These are phyloP conservation scores for Fistulifera pelliculosa DNA, from an alignment of 108 stramenopile genomes.

Conservation along the genomic window DNA sequence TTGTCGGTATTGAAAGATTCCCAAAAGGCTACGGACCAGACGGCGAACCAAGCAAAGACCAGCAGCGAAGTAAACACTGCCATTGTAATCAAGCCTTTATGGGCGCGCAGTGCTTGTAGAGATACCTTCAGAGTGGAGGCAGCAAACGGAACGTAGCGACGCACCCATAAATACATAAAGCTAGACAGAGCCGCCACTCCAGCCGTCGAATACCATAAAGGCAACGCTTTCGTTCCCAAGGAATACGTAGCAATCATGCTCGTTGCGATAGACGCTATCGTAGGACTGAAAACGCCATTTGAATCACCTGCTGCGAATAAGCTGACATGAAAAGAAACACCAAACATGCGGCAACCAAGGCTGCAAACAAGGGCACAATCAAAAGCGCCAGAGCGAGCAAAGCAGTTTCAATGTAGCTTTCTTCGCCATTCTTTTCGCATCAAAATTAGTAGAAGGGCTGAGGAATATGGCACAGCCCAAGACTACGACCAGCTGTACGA, in stretches of 20 bases:
- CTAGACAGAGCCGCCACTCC: too few relatives aligned
- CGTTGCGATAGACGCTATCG: too few relatives aligned
- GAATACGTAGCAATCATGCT: too few relatives aligned
- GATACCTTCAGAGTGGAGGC: slow-evolving; percentile 51
- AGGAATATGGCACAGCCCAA: background rate
- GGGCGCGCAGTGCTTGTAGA: slow-evolving; percentile 38
- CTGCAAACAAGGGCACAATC: background rate
- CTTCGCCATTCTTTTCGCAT: background rate
- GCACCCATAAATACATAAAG: slow-evolving; percentile 12
- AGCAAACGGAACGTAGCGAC: slow-evolving; percentile 67
- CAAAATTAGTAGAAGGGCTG: background rate
- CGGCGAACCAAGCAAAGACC: slow-evolving; percentile 21
- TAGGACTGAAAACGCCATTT: too few relatives aligned
- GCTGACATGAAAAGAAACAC: background rate
- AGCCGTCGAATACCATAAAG: too few relatives aligned
- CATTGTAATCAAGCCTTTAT: slow-evolving; percentile 42
- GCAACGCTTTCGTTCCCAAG: too few relatives aligned
- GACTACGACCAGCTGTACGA: background rate
- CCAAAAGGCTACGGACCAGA: slow-evolving; percentile 29
- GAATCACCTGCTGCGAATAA: too few relatives aligned
- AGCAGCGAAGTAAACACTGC: slow-evolving; percentile 23
- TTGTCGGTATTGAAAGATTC: slow-evolving; percentile 1
- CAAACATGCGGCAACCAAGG: background rate
- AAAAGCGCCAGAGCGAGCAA: background rate
- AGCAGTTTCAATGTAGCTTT: background rate